These are phyloP conservation scores for Solanum acaule DNA, from an alignment of 257 asterid species.

Conservation along the genomic window DNA sequence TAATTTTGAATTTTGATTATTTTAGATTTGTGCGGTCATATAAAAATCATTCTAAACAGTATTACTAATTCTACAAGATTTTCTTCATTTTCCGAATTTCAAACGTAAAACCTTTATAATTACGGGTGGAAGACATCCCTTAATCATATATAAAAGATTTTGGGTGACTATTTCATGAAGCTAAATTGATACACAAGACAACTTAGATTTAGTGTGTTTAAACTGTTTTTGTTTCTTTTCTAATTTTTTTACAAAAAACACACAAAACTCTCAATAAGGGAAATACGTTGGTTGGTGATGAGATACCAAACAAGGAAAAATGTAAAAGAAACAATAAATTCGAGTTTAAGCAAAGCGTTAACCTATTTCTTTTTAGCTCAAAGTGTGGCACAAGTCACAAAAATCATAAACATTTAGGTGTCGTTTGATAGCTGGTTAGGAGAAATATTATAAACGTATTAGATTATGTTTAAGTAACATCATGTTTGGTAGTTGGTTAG, in stretches of 20 bases:
- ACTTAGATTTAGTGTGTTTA: not conserved
- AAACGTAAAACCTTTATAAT: too few species aligned
- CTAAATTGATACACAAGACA: not conserved
- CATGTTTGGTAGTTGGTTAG: not conserved
- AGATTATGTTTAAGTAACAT: too few species aligned
- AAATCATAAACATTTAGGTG: too few species aligned
- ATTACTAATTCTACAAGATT: too few species aligned
- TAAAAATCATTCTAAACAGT: too few species aligned
- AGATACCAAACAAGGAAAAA: not conserved
- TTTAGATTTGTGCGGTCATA: too few species aligned
- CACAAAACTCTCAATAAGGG: too few species aligned
- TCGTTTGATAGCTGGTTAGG: rapidly evolving
- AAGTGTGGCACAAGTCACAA: not conserved
- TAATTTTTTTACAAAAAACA: not conserved
- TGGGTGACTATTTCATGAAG: not conserved
- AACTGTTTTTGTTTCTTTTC: not conserved
- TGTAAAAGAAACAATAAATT: not conserved
- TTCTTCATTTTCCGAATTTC: too few species aligned
- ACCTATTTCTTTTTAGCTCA: not conserved
- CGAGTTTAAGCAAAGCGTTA: not conserved
- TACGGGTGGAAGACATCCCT: too few species aligned
- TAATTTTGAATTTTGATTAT: too few species aligned
- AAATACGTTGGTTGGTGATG: not conserved
- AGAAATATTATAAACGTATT: too few species aligned
- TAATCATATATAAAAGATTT: not conserved